A percentile compares a stretch with the other conserved stretches of the same genome.
phyloP scores from a whole-genome alignment of 441 rosid species.

The Lepidium campestre region DNA sequence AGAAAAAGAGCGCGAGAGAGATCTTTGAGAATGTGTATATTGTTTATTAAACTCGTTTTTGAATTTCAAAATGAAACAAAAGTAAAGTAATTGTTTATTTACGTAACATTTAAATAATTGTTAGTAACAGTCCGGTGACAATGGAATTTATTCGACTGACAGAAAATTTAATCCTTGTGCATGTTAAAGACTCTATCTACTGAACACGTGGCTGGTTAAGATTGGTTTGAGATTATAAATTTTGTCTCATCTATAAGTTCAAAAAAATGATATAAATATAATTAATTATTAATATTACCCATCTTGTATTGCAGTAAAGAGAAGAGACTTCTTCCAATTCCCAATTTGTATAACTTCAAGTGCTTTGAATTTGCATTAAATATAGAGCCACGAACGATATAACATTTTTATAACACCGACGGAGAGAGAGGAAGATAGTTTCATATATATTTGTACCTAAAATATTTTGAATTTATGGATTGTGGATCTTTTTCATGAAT shows the following conservation, averaged over 20 bases:
- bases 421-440: constrained; percentile 21
- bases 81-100: constrained; percentile 7
- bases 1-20: constrained; percentile 18
- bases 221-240: background rate
- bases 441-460: background rate
- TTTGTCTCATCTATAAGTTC: constrained; percentile 6
- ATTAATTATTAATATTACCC: constrained; percentile 16
- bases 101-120: constrained; percentile 12
- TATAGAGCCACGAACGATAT: constrained; percentile 11
- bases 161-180: constrained; percentile 16
- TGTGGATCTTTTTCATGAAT: background rate
- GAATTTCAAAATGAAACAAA: constrained; percentile 19
- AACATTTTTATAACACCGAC: constrained; percentile 19
- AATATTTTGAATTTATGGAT: background rate
- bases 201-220: constrained; percentile 10
- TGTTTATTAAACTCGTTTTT: constrained; percentile 3
- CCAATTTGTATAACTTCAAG: constrained; percentile 23
- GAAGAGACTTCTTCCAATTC: constrained; percentile 18
- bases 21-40: constrained; percentile 11
- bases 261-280: background rate
- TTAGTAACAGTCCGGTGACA: constrained; percentile 15
- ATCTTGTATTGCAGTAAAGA: constrained; percentile 26
- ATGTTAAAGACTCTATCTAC: constrained; percentile 5
- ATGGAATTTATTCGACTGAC: constrained; percentile 34
- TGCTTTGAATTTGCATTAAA: constrained; percentile 24